phyloP scores from a whole-genome alignment of 176 grass and related monocot genomes.

The Paspalum vaginatum region DNA sequence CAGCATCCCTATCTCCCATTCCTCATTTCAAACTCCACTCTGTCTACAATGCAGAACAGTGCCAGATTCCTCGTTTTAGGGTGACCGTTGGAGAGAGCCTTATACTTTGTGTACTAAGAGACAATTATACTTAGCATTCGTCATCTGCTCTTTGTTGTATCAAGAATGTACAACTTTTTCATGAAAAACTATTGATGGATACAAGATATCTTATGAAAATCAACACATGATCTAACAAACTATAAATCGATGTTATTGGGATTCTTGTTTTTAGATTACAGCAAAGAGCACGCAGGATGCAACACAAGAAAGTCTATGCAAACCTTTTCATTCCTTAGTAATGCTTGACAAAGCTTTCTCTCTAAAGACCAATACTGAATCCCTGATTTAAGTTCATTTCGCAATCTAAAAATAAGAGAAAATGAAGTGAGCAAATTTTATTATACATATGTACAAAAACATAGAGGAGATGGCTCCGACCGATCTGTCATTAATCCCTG shows the following conservation, averaged over 20 bases:
- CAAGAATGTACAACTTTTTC: neutral
- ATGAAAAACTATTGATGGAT: neutral
- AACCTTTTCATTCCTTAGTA: slow-evolving; percentile 73
- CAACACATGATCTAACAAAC: slow-evolving; percentile 8
- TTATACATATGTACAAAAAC: slow-evolving; percentile 27
- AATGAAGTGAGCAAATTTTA: slow-evolving; percentile 14
- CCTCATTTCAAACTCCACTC: too few relatives aligned
- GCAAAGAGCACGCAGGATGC: neutral
- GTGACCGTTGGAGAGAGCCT: too few relatives aligned
- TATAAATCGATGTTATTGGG: neutral
- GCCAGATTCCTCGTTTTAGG: too few relatives aligned
- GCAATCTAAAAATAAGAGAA: slow-evolving; percentile 55
- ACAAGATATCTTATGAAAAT: slow-evolving; percentile 8
- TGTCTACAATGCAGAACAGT: too few relatives aligned
- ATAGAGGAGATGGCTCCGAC: slow-evolving; percentile 43
- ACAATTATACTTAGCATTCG: slow-evolving; percentile 1
- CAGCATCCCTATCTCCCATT: too few relatives aligned
- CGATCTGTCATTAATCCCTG: slow-evolving; percentile 69
- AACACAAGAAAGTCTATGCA: neutral
- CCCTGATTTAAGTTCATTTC: slow-evolving; percentile 73
- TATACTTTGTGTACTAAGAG: neutral
- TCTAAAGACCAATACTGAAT: slow-evolving; percentile 88
- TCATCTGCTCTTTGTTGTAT: slow-evolving; percentile 18
- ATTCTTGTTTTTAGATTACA: neutral
- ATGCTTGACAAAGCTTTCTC: slow-evolving; percentile 76